Base-by-base conservation (phyloP, 441 rosid species). In the Arabidopsis hybrid region DNA sequence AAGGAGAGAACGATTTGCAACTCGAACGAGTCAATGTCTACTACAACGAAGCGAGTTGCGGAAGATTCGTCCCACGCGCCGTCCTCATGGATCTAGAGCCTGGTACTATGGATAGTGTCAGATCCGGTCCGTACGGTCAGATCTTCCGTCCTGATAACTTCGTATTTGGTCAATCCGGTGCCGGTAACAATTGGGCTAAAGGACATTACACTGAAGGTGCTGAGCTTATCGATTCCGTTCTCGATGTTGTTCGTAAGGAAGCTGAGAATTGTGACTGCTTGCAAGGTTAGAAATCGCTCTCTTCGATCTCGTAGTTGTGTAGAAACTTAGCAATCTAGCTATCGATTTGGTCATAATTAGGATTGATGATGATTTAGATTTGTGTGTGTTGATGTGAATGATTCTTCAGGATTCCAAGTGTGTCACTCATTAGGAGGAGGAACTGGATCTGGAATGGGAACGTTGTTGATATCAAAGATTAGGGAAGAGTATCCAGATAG, bases 191-290 rank as follows among this genome's bases (percentile, higher is more conserved):
- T 73, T 89, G 92, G 91, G 92, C 92, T 12, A 77, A 77, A 65
- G 80, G 80, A 3, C 76, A 83, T 60, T 93, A 93, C 73, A 93
- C 97, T 10, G 97, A 93, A 74, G 95, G 98, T 60, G 98, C 96
- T 8, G 98, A 93, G 84, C 82, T 93, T 53, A 93, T 93, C 16
- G 98, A 93, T 75, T 71, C 98, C n/a, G 98, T 93, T 80, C 97
- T 93, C 12, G 98, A 93, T 77, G 95, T 93, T 34, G 97, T 93
- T 34, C 86, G 98, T 11, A 92, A 92, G 77, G 98, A 92, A 78
- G 93, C 97, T 1, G 96, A 92, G 89, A 91, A 77, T 10, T 72
- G 81, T 67, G 81, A 78, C 31, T 78, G 79, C 72, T 75, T 74
- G 58, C 81, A 69, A 81, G 80, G 80, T 76, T 53, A 7, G 67